phyloP scores from a whole-genome alignment of 371 early-diverging fungal species.

The Apophysomyces ossiformis region DNA sequence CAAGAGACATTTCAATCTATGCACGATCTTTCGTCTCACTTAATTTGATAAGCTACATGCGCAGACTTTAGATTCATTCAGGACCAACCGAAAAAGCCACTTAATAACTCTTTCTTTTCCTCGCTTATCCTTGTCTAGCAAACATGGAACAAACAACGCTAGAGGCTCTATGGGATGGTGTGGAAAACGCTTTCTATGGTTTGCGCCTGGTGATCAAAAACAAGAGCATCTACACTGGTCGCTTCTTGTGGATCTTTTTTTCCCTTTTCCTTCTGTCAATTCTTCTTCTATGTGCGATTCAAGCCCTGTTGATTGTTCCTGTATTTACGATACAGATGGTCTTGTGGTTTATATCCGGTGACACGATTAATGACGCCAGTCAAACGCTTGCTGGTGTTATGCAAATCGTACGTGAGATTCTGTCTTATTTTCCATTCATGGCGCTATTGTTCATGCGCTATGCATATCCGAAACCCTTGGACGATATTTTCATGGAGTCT shows the following conservation, averaged over 20 bases:
- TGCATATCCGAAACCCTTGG: conserved; percentile 66
- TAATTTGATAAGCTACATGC: too few relatives aligned
- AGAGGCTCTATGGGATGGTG: neutral
- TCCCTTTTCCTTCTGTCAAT: neutral
- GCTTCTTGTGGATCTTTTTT: neutral
- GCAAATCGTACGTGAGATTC: neutral
- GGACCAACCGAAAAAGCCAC: too few relatives aligned
- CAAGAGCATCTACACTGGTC: neutral
- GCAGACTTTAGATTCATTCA: too few relatives aligned
- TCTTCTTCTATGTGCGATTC: neutral
- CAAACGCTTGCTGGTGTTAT: neutral
- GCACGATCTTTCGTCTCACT: too few relatives aligned
- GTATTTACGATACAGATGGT: neutral
- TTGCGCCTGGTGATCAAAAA: neutral
- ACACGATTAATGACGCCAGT: neutral
- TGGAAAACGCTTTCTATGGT: neutral
- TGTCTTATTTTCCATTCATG: conserved; percentile 25
- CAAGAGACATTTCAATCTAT: neutral
- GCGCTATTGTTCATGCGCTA: conserved; percentile 67
- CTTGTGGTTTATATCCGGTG: neutral
- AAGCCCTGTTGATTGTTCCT: neutral
- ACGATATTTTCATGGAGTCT: conserved; percentile 67
- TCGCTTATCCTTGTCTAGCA: neutral
- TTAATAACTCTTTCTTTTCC: neutral
- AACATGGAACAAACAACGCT: neutral